These are phyloP conservation scores for Teratosphaeria nubilosa DNA, from an alignment of 2,329 filamentous ascomycete genomes.

Conservation along the genomic window DNA sequence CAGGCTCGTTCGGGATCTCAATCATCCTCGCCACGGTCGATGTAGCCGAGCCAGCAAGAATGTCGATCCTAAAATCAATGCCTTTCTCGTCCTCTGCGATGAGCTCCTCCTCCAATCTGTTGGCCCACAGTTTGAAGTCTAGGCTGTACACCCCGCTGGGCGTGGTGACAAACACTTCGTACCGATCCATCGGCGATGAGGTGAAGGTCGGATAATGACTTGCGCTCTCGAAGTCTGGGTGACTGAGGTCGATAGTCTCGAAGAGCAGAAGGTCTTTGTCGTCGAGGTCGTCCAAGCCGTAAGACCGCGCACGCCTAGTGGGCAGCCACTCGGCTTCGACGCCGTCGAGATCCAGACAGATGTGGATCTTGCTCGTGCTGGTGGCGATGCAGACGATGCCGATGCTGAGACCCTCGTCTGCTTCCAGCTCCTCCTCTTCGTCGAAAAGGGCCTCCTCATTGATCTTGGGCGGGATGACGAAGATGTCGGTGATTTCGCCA, in stretches of 20 bases:
- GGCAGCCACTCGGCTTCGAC: slow-evolving; percentile 56
- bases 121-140: slow-evolving; percentile 47
- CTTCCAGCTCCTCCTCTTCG: slow-evolving; percentile 33
- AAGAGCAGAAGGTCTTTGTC: slow-evolving; percentile 26
- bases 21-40: slow-evolving; percentile 42
- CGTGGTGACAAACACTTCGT: slow-evolving; percentile 50
- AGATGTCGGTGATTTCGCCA: slow-evolving; percentile 51
- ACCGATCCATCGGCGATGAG: slow-evolving; percentile 43
- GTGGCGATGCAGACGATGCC: slow-evolving; percentile 50
- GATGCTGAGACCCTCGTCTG: slow-evolving; percentile 42
- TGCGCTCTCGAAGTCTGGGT: slow-evolving; percentile 12
- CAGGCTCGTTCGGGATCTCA: slow-evolving; percentile 24
- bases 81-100: slow-evolving; percentile 41
- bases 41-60: slow-evolving; percentile 43
- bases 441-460: slow-evolving; percentile 44
- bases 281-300: slow-evolving; percentile 15
- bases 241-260: slow-evolving; percentile 30
- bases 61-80: slow-evolving; percentile 39
- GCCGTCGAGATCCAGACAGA: slow-evolving; percentile 52
- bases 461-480: slow-evolving; percentile 45
- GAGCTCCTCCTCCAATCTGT: slow-evolving; percentile 47
- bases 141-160: slow-evolving; percentile 44
- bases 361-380: slow-evolving; percentile 44
- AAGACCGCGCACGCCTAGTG: slow-evolving; percentile 20
- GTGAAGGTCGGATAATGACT: slow-evolving; percentile 45